These are phyloP conservation scores for Macadamia integrifolia DNA, from an alignment of 164 flowering plant genomes.

Conservation along the genomic window DNA sequence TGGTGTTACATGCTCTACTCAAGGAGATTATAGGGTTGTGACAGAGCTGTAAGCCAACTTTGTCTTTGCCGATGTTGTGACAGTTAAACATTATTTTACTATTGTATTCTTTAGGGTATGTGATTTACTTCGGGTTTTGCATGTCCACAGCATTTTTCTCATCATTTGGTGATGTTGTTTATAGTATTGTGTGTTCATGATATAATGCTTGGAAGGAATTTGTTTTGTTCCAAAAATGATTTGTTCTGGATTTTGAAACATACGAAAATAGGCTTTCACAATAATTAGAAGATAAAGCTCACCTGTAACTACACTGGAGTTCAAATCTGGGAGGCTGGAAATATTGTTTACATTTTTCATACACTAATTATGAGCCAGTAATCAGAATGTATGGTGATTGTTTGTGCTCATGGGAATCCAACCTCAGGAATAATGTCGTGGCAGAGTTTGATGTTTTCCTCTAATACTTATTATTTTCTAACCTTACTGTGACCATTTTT, in stretches of 20 bases:
- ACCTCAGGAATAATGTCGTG: neutral
- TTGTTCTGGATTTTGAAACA: too few species aligned
- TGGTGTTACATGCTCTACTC: conserved; percentile 81
- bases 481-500: conserved; percentile 4
- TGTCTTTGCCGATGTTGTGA: neutral
- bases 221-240: too few species aligned
- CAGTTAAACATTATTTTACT: neutral
- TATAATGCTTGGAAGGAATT: too few species aligned
- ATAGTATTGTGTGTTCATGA: neutral
- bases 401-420: neutral
- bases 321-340: neutral
- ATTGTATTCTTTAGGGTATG: neutral
- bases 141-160: neutral
- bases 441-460: neutral
- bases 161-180: neutral
- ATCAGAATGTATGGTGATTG: neutral
- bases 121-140: neutral
- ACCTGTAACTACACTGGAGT: neutral
- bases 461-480: too few species aligned
- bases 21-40: conserved; percentile 86
- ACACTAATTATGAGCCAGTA: neutral
- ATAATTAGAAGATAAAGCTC: neutral
- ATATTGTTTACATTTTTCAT: neutral
- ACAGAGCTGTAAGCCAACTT: conserved; percentile 59
- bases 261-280: too few species aligned